Evolutionary conservation across 2,329 filamentous ascomycete species (phyloP).

Genomic region (Berkeleyomyces rouxiae): DNA sequence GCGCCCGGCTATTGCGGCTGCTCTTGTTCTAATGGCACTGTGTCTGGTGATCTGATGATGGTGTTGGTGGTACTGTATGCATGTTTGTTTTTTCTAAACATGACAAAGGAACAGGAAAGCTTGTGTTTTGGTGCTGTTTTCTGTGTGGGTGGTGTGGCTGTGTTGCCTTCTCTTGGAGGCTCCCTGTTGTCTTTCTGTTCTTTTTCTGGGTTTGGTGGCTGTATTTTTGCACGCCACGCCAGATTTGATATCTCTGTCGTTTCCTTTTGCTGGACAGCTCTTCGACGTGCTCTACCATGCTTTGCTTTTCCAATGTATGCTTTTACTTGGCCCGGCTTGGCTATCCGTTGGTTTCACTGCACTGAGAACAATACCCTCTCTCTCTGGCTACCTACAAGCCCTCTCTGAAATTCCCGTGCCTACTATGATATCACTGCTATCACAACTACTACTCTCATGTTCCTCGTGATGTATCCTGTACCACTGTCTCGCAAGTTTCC

Average conservation of each 20-base stretch:
- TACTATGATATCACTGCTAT: neutral
- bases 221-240: neutral
- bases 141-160: neutral
- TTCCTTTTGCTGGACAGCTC: neutral
- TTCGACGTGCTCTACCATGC: neutral
- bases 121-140: conserved; percentile 1
- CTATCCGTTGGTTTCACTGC: neutral
- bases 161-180: neutral
- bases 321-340: neutral
- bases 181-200: neutral
- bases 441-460: neutral
- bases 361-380: neutral
- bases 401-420: neutral
- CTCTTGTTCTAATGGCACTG: neutral
- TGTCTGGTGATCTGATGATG: conserved; percentile 7
- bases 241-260: neutral
- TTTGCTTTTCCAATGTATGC: neutral
- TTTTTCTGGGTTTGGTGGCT: neutral
- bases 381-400: neutral
- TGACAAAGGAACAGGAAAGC: neutral
- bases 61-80: neutral
- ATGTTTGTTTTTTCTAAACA: conserved; percentile 2
- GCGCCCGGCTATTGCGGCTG: neutral
- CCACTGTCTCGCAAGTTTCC: neutral
- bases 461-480: neutral